Evolutionary conservation across 371 early-diverging fungal genomes (phyloP).

Genomic region (Mortierella sp.): DNA sequence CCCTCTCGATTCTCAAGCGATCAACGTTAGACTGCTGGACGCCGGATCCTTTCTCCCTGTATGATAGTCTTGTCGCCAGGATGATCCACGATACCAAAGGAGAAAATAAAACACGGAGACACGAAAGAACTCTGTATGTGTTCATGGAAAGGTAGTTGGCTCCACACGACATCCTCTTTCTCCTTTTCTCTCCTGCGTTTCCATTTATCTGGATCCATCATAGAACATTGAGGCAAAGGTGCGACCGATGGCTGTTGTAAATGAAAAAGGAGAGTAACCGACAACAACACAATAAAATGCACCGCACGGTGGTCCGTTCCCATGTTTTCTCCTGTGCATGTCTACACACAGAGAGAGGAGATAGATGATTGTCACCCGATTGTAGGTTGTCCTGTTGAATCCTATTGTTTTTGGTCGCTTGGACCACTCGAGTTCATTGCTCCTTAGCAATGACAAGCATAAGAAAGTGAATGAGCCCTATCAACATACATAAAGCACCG

Average conservation of each 20-base stretch:
- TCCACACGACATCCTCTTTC: neutral
- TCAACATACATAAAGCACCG: no score
- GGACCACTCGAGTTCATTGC: no score
- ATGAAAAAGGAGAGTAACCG: neutral
- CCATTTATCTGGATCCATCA: no score
- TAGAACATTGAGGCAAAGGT: neutral
- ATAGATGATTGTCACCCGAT: neutral
- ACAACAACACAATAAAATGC: neutral
- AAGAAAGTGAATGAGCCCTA: no score
- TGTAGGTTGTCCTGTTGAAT: neutral
- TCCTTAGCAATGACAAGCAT: no score
- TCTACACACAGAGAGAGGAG: no score
- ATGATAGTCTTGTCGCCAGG: neutral
- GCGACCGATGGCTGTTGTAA: neutral
- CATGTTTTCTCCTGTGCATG: neutral
- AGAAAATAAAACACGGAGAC: neutral
- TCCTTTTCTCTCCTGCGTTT: neutral
- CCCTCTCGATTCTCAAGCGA: neutral
- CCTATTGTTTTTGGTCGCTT: neutral
- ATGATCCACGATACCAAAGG: neutral
- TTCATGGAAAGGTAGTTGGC: neutral
- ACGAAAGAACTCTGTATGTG: neutral
- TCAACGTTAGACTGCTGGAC: neutral
- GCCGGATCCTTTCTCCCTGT: neutral
- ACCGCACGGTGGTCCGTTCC: neutral